Percentiles rank a stretch among this genome's conserved stretches.
Conservation (phyloP, 495 filamentous ascomycete genomes). For the Aspergillus bridgeri region DNA sequence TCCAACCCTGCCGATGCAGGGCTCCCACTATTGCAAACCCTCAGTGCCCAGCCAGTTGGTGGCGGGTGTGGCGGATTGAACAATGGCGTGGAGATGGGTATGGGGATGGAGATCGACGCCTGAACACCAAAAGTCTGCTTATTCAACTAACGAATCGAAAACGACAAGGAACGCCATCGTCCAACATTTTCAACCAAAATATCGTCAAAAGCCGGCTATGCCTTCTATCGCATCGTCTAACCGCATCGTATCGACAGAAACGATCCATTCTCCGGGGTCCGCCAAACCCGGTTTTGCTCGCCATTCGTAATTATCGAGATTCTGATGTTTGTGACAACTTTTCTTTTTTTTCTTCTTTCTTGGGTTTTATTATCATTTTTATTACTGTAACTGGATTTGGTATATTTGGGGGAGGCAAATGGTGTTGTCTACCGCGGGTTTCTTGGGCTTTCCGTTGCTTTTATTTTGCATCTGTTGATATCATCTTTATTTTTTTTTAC, state of each 20-base stretch:
- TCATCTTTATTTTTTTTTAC: too few species aligned
- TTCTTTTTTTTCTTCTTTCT: slow-evolving; percentile 1
- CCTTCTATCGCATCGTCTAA: neutral
- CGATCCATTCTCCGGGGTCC: neutral
- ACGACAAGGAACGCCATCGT: neutral
- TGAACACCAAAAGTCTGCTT: slow-evolving; percentile 11
- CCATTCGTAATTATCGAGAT: slow-evolving; percentile 4
- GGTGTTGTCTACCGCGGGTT: neutral
- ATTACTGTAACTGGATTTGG: neutral
- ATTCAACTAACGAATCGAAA: neutral
- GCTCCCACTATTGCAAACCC: slow-evolving; percentile 35
- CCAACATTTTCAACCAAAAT: neutral
- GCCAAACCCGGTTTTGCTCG: neutral
- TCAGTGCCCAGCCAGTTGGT: slow-evolving; percentile 27
- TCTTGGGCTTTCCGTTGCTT: slow-evolving; percentile 8
- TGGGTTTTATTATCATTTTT: neutral
- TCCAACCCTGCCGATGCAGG: slow-evolving; percentile 25
- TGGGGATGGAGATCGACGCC: slow-evolving; percentile 36
- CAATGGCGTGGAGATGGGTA: slow-evolving; percentile 29
- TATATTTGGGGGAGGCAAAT: slow-evolving; percentile 3
- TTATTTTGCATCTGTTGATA: slow-evolving; percentile 4
- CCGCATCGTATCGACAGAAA: neutral
- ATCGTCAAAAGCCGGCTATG: neutral
- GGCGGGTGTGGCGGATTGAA: slow-evolving; percentile 20
- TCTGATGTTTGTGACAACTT: slow-evolving; percentile 8